phyloP scores from a whole-genome alignment of 106 monocot genomes.

The Dendrobium huoshanense region DNA sequence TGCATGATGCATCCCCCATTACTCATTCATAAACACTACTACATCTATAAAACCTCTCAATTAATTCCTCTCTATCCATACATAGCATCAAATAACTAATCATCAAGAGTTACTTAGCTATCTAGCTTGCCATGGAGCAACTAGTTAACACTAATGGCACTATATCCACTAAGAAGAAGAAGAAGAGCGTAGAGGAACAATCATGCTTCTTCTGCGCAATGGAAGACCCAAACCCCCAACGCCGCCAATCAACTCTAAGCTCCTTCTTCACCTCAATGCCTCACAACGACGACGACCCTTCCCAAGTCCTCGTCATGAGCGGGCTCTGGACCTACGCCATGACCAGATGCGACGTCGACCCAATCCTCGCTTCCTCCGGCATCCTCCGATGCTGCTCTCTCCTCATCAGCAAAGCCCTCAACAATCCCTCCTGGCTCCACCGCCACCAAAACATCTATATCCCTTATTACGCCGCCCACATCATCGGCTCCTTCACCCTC shows the following conservation, averaged over 20 bases:
- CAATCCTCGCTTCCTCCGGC: slow-evolving; percentile 35
- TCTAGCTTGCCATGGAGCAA: too few relatives aligned
- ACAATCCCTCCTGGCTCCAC: slow-evolving; percentile 35
- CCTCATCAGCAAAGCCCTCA: slow-evolving; percentile 37
- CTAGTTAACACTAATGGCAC: too few relatives aligned
- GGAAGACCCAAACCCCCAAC: slow-evolving; percentile 25
- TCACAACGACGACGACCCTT: slow-evolving; percentile 22
- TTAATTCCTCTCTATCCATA: too few relatives aligned
- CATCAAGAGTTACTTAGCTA: too few relatives aligned
- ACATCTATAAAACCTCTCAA: too few relatives aligned
- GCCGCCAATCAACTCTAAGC: slow-evolving; percentile 21
- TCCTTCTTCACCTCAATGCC: slow-evolving; percentile 54
- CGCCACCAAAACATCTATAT: slow-evolving; percentile 57
- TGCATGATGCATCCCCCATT: too few relatives aligned
- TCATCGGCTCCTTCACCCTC: slow-evolving; percentile 75
- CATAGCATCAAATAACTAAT: too few relatives aligned
- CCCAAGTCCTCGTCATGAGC: slow-evolving; percentile 50
- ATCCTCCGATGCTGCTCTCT: slow-evolving; percentile 43
- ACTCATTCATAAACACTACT: too few relatives aligned
- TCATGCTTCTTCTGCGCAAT: slow-evolving; percentile 58
- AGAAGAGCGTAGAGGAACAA: too few relatives aligned
- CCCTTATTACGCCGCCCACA: slow-evolving; percentile 78
- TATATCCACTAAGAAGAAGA: too few relatives aligned
- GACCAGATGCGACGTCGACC: slow-evolving; percentile 26
- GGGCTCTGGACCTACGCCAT: slow-evolving; percentile 58